Base-by-base conservation (phyloP, 2,329 filamentous ascomycete genomes). In the Rugonectria rugulosa region DNA sequence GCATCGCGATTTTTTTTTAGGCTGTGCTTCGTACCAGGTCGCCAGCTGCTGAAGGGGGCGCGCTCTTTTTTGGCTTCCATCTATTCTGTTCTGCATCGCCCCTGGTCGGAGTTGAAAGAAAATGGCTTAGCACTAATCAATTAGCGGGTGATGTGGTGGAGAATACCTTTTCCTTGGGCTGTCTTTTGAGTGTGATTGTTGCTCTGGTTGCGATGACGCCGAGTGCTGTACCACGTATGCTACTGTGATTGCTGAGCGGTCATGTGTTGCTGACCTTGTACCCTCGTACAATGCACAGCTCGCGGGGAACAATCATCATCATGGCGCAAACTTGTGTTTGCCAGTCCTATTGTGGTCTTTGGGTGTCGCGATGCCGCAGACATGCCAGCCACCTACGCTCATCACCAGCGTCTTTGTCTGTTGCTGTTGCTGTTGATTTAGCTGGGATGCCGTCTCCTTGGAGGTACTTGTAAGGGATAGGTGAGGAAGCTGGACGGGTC, bases 41-140 rank as follows among this genome's bases (percentile, higher is more conserved):
- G n/a, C n/a, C n/a, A n/a, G n/a, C n/a, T n/a, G n/a, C n/a, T n/a
- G n/a, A n/a, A n/a, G 6, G 7, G 14, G 17, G 17, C 21, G 46
- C 21, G 43, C 14, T 27, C 19, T 36, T 47, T n/a, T 41, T 53
- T 21, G 36, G 50, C 43, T 53, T 59, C 51, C 36, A 38, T 48
- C 38, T 49, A 14, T 19, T 6, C 34, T 40, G 51, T 38, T 31
- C 45, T 48, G 44, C 32, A 32, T 31, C 53, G 45, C 61, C 61
- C 60, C 62, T 50, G 42, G 59, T 57, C 36, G 19, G 26, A 23
- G 19, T 36, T 46, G 43, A 20, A 27, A n/a, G n/a, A n/a, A 15
- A 32, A 32, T 32, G 29, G 29, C 12, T 32, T 29, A 37, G 15
- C 34, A 17, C n/a, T 17, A 17, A 20, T 17, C 34, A 6, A 6